Base-by-base conservation (phyloP, 2,329 filamentous ascomycete species). In the Pseudogymnoascus destructans region DNA sequence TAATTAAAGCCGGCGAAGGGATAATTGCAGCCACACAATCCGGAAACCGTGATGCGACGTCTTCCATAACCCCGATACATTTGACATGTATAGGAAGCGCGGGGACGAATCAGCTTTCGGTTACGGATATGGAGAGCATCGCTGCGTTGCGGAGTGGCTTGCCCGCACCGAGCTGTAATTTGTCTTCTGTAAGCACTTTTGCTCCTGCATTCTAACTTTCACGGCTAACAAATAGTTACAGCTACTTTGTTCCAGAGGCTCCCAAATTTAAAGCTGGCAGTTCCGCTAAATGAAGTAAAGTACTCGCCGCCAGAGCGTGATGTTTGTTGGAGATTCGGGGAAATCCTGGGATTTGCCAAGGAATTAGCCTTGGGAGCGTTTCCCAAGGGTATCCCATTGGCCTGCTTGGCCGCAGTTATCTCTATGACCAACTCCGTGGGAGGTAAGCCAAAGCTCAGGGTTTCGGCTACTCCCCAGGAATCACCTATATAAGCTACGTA, bases 1-100 rank as follows among this genome's bases (percentile, higher is more conserved):
- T 61, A 10, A 64, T 66, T 4, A 73, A 70, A 55, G 70, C 70
- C 1, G 72, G 72, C 1, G 73, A 76, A 56, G 75, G 74, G 36
- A 73, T 77, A 61, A 76, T 78, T 61, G 72, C 73, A 3, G 72
- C 74, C 7, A 77, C 75, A 23, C 71, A 74, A 62, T 75, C 73
- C 13, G 76, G 71, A 27, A 77, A 77, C 63, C 67, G 76, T 2
- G 75, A 78, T 63, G 72, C 73, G 72, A 75, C 0, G 63, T 74
- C 8, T 75, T 74, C 59, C 63, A 64, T 5, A 59, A 73, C 58
- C 66, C 74, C 2, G 71, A 77, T 59, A 63, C 59, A 10, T 78
- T 78, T 62, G 66, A 76, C 63, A 73, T 77, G 64, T 69, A 72
- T 60, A 70, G 74, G 19, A 65, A 66, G 33, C 67, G 68, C 49